Evolutionary conservation across 1,284 basidiomycete genomes (phyloP), one percentile per base, ranked within the genome.

Genomic region (Microbotryum scabiosae): DNA sequence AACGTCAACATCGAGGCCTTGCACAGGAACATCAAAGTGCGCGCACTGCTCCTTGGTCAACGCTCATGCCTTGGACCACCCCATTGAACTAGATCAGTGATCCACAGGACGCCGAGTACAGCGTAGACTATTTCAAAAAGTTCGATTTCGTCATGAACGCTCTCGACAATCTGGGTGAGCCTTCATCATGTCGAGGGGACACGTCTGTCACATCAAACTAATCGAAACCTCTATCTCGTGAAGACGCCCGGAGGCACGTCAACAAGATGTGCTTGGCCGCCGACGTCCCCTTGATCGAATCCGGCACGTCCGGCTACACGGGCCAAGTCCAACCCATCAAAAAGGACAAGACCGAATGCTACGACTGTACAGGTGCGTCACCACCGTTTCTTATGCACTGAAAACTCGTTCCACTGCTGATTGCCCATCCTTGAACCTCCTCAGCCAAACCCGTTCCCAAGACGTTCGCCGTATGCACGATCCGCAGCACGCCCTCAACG

Each of bases 241-340:
- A 57, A 78, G 90, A 93, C 74, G 91, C 91, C 1, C 83, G 90
- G 51, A 79, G 90, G 73, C 91, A 97, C 73, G 90, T 98, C 56
- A 98, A 98, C 78, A 88, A 87, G 73, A 91, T 98, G 85, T 97
- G 94, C 75, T 85, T 96, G 78, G 91, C 92, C 2, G 88, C 88
- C 3, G 80, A 83, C 60, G 84, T 97, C 1, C 93, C 93, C 0
- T 81, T 97, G 9, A 88, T 99, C 46, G 96, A 99, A 74, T 94
- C 90, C 32, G 96, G 96, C 2, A 97, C 96, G 1, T 90, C 92
- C 3, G 96, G 96, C 0, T 98, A 97, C 73, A 79, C 90, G 2
- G 96, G 96, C 21, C 81, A 83, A 69, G 79, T 81, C 1, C 78
- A 79, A 55, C 79, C 80, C 2, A 79, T 82, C 84, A 68, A 77